Evolutionary conservation across 768 basidiomycete species (phyloP).

Genomic region (Pilatotrama ljubarskyi): DNA sequence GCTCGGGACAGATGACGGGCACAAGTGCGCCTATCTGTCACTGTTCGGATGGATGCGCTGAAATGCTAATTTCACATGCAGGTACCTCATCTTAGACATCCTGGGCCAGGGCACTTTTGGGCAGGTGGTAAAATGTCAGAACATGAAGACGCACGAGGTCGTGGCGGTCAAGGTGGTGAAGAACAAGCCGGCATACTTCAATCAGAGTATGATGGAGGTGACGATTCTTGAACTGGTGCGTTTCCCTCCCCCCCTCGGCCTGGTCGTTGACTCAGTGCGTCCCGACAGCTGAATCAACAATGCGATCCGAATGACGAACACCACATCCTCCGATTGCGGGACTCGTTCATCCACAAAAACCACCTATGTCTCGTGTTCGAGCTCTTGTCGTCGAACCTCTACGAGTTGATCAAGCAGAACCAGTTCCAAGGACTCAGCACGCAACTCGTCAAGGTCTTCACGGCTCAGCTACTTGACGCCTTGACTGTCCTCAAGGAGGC

Average conservation of each 20-base stretch:
- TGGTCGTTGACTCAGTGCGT: neutral
- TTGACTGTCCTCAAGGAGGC: conserved; percentile 93
- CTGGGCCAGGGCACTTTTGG: conserved; percentile 99
- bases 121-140: conserved; percentile 99
- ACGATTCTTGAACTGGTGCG: conserved; percentile 93
- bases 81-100: conserved; percentile 96
- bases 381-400: conserved; percentile 93
- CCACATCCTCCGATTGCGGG: conserved; percentile 91
- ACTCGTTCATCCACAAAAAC: conserved; percentile 94
- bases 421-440: conserved; percentile 97
- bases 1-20: conserved; percentile 89
- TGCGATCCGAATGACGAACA: conserved; percentile 95
- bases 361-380: conserved; percentile 99
- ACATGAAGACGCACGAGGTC: conserved; percentile 98
- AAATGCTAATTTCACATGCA: conserved; percentile 9
- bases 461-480: conserved; percentile 91
- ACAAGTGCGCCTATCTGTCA: conserved; percentile 67
- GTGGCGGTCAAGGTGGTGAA: conserved; percentile 99
- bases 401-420: conserved; percentile 99
- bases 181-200: conserved; percentile 99
- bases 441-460: conserved; percentile 98
- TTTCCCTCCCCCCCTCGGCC: conserved; percentile 19
- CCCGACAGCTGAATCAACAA: conserved; percentile 80
- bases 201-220: conserved; percentile 99
- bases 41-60: conserved; percentile 1